phyloP scores from a whole-genome alignment of 2,329 filamentous ascomycete species.

The Neocatenulostroma microsporum region DNA sequence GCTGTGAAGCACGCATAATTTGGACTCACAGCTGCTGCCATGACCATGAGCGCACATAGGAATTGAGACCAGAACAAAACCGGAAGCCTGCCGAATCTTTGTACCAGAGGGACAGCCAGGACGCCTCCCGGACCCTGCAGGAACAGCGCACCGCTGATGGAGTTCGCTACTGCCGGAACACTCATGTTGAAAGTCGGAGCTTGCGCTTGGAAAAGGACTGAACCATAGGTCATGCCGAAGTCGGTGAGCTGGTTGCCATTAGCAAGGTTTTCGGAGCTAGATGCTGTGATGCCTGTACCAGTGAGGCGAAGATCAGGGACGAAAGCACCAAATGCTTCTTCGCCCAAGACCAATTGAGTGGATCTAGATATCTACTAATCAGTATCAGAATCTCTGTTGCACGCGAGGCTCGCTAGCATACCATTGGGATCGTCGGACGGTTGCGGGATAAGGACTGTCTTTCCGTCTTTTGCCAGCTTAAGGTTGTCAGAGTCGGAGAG shows the following conservation, averaged over 20 bases:
- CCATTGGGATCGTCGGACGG: constrained; percentile 13
- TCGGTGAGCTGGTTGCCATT: constrained; percentile 26
- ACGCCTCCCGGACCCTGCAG: constrained; percentile 39
- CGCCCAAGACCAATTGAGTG: constrained; percentile 18
- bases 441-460: constrained; percentile 18
- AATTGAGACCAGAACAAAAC: constrained; percentile 33
- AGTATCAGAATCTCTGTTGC: constrained; percentile 10
- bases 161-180: constrained; percentile 33
- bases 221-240: constrained; percentile 35
- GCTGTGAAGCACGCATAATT: constrained; percentile 21
- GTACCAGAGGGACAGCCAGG: constrained; percentile 34
- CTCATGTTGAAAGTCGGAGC: constrained; percentile 32
- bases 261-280: too few species aligned
- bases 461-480: constrained; percentile 26
- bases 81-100: constrained; percentile 39
- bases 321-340: constrained; percentile 35
- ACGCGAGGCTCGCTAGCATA: constrained; percentile 7
- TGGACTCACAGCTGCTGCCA: constrained; percentile 15
- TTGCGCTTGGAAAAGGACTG: constrained; percentile 35
- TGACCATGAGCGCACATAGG: constrained; percentile 13
- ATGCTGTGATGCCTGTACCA: constrained; percentile 2
- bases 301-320: constrained; percentile 30
- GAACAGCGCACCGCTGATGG: constrained; percentile 38
- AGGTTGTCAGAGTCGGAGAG: constrained; percentile 3
- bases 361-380: constrained; percentile 9